Conservation (phyloP, 129 eudicot species). For the Saposhnikovia divaricata region DNA sequence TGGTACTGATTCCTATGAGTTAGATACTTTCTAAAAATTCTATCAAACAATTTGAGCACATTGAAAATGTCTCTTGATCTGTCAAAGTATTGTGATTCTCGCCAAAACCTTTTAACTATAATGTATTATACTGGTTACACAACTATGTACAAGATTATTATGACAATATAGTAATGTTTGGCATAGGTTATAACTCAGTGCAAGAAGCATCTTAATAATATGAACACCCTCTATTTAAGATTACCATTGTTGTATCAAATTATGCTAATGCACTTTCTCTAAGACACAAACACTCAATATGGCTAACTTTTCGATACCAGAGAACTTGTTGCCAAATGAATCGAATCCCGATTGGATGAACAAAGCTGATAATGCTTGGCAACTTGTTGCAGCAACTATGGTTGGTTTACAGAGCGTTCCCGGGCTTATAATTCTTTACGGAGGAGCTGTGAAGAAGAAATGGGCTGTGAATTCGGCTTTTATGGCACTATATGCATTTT, state of each 20-base stretch:
- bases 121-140: not conserved
- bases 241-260: not conserved
- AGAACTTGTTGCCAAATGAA: not conserved
- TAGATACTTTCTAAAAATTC: not conserved
- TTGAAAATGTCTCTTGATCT: not conserved
- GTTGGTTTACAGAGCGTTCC: slow-evolving; percentile 14
- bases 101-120: not conserved
- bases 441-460: slow-evolving; percentile 17
- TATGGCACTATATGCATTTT: slow-evolving; percentile 18
- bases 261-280: not conserved
- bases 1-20: not conserved
- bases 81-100: not conserved
- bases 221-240: not conserved
- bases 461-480: slow-evolving; percentile 21
- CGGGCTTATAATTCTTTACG: slow-evolving; percentile 16
- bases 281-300: not conserved
- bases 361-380: slow-evolving; percentile 20
- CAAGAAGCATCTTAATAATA: not conserved
- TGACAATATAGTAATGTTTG: not conserved
- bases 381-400: slow-evolving; percentile 14
- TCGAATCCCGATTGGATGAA: slow-evolving; percentile 15
- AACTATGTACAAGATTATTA: not conserved
- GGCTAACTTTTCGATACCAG: not conserved
- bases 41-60: not conserved
- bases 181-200: not conserved